Base-by-base conservation (phyloP, 2,329 filamentous ascomycete species). In the Clonostachys byssicola region DNA sequence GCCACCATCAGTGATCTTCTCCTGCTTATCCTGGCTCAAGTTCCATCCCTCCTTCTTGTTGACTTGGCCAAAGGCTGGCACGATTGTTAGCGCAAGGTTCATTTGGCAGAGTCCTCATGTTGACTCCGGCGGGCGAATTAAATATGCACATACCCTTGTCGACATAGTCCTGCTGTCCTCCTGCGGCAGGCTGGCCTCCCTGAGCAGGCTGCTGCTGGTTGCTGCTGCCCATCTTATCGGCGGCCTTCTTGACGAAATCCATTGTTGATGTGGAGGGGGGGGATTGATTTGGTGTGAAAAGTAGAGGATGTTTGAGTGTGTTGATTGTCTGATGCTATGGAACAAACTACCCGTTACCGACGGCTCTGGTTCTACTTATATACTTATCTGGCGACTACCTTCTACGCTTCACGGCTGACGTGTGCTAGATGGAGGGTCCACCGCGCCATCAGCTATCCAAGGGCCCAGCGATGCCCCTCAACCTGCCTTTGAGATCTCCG, bases 1-100 rank as follows among this genome's bases (percentile, higher is more conserved):
- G 10, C 47, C 52, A 14, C 46, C 52, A 42, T 61, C 59, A 41
- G 58, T 60, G 42, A 61, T 57, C 56, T 61, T 59, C 54, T 61
- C 58, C 33, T 57, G 51, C 16, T 53, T 58, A 42, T 56, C 43
- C 47, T 50, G 52, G 48, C 50, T 44, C 16, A 61, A 44, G 51
- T 59, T 53, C 45, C 57, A 48, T 43, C 59, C 59, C 5, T 54
- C 43, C 54, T 61, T 61, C 49, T 55, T 55, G 49, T 50, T 41
- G 42, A 13, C 51, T 34, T 49, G 45, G 40, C 47, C 52, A 43
- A 60, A 60, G 33, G 50, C 57, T 60, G 17, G 4, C 12, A 30
- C 23, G 23, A 4, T 30, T 30, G 9, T 30, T 30, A 30, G 23
- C 23, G 8, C 23, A 10, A 30, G 23, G 23, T 35, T 20, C 8